Evolutionary conservation across 257 asterid species (phyloP), one percentile per base, ranked within the genome.

Genomic region (Solanum arcanum): DNA sequence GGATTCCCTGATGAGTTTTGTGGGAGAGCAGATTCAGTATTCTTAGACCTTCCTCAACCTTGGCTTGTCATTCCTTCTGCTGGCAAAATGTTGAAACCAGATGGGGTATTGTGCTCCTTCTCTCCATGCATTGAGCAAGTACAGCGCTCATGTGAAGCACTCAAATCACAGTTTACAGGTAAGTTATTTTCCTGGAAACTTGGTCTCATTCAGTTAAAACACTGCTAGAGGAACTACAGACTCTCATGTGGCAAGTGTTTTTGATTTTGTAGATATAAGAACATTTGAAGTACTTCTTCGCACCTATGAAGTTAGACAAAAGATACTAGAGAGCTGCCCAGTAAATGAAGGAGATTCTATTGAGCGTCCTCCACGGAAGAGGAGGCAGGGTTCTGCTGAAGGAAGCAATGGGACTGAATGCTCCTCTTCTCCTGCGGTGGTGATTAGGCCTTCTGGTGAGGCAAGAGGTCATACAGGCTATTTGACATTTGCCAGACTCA

Each of bases 111-210:
- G 92, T 97, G 99, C 93, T 94, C 99, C 44, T 97, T 97, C 90
- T 97, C 99, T 10, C 99, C 99, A 1, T 97, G 99, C 91, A 97
- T 97, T 13, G 99, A 97, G 89, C 99, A 97, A 96, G 99, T 94
- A 35, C 99, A 95, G 52, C 94, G 92, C 85, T 93, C 99, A 23
- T 95, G 98, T 41, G 97, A 94, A 89, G 90, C 97, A 3, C 94
- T 97, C 21, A 91, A 89, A 88, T 89, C 94, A 39, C 70, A 87
- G 76, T 95, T 94, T 72, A 97, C 99, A 2, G 98, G 99, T 95
- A 91, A 25, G 15, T 41, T 72, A 25, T 25, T 37, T 20, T 86
- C 42, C n/a, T 64, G 23, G 46, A 46, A 10, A 29, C 69, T 29
- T 16, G 11, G 8, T 29, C 29, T 80, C 85, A 49, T 81, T 49